These are phyloP conservation scores for Polyplosphaeria fusca DNA, from an alignment of 495 filamentous ascomycete genomes.

Conservation along the genomic window DNA sequence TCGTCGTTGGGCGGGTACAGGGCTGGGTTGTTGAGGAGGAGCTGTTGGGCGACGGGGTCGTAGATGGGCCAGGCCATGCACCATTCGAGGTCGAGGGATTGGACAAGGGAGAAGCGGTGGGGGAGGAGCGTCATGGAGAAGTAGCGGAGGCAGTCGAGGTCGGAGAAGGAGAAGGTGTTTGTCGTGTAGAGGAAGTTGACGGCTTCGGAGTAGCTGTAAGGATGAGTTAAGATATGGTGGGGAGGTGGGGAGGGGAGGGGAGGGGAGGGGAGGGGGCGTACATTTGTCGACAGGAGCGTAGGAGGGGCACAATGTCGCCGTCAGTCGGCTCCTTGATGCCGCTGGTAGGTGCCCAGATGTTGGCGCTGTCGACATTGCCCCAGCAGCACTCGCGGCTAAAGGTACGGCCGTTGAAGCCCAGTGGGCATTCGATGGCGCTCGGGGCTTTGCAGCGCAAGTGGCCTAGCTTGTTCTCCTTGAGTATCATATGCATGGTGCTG, in stretches of 20 bases:
- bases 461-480: conserved; percentile 24
- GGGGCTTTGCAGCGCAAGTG: conserved; percentile 27
- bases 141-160: conserved; percentile 29
- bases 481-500: conserved; percentile 24
- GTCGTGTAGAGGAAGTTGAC: conserved; percentile 22
- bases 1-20: conserved; percentile 28
- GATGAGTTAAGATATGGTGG: background rate
- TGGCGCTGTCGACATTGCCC: conserved; percentile 22
- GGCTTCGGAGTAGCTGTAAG: conserved; percentile 23
- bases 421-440: conserved; percentile 10
- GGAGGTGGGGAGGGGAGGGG: background rate
- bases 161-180: conserved; percentile 30
- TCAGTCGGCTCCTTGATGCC: conserved; percentile 13
- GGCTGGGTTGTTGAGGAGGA: conserved; percentile 15
- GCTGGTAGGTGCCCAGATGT: conserved; percentile 14
- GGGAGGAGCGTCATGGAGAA: conserved; percentile 28
- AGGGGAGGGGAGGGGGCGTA: background rate
- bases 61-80: conserved; percentile 23
- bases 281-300: conserved; percentile 24
- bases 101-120: conserved; percentile 17
- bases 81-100: conserved; percentile 17
- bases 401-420: conserved; percentile 8
- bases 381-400: conserved; percentile 26
- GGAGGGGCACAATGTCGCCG: conserved; percentile 19
- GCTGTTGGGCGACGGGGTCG: conserved; percentile 12